A percentile compares a stretch with the other conserved stretches of the same genome.
phyloP scores from a whole-genome alignment of 2,329 filamentous ascomycete genomes.

The Macrophomina phaseolina region DNA sequence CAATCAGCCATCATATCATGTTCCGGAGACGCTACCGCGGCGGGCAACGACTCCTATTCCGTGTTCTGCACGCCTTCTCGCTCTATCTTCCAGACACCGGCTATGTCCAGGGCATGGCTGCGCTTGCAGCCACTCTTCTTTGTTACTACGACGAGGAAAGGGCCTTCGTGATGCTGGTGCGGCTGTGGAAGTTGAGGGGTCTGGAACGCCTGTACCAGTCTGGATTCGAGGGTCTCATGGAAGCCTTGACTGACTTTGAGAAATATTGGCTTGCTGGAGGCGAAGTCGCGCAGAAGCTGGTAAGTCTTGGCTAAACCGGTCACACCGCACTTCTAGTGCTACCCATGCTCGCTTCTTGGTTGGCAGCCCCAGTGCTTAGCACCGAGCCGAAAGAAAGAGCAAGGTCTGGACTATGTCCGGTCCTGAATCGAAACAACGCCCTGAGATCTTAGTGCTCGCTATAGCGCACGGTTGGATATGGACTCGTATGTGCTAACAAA shows the following conservation, averaged over 20 bases:
- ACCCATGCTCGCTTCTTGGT: not conserved
- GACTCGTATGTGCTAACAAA: conserved; percentile 32
- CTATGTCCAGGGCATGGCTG: conserved; percentile 98
- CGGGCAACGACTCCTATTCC: conserved; percentile 85
- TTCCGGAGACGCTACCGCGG: conserved; percentile 90
- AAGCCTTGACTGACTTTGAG: conserved; percentile 84
- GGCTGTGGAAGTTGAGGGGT: conserved; percentile 88
- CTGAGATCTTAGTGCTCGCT: not conserved
- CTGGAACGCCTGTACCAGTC: conserved; percentile 82
- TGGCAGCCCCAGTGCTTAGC: conserved; percentile 5
- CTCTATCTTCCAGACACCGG: conserved; percentile 90
- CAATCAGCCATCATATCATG: conserved; percentile 96
- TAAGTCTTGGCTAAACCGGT: conserved; percentile 53
- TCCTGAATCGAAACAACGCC: not conserved
- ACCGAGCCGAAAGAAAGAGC: conserved; percentile 1
- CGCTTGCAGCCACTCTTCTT: conserved; percentile 86
- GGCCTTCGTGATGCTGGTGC: conserved; percentile 94
- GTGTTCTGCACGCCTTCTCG: conserved; percentile 88
- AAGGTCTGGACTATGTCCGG: conserved; percentile 5
- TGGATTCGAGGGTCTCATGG: conserved; percentile 86
- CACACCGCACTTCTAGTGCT: conserved; percentile 8
- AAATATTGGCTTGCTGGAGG: conserved; percentile 77
- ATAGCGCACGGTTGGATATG: not conserved
- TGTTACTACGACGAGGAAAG: conserved; percentile 97
- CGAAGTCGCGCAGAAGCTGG: conserved; percentile 80